A percentile compares a stretch with the other conserved stretches of the same genome.
Evolutionary conservation across 1,284 basidiomycete genomes (phyloP).

Genomic region (Puccinia triticina): DNA sequence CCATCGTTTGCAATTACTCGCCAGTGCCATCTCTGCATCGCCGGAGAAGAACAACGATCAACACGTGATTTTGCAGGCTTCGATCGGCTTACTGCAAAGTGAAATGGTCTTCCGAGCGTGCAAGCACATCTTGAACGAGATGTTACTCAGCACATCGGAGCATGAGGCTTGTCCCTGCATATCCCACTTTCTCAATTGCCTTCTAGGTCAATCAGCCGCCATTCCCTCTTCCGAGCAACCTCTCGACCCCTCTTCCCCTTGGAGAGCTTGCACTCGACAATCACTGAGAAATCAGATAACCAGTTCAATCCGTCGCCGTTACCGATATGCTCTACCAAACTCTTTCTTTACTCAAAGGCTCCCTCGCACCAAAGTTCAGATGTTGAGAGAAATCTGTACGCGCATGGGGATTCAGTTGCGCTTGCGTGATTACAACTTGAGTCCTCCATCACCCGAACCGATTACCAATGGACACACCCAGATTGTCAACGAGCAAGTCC

Average conservation of each 20-base stretch:
- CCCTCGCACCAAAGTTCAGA: slow-evolving; percentile 61
- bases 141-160: slow-evolving; percentile 60
- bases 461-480: slow-evolving; percentile 28
- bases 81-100: slow-evolving; percentile 59
- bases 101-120: slow-evolving; percentile 67
- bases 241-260: slow-evolving; percentile 61
- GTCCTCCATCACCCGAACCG: slow-evolving; percentile 53
- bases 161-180: slow-evolving; percentile 62
- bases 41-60: slow-evolving; percentile 39
- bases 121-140: slow-evolving; percentile 65
- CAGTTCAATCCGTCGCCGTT: slow-evolving; percentile 63
- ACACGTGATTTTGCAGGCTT: slow-evolving; percentile 23
- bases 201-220: slow-evolving; percentile 64
- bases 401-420: slow-evolving; percentile 66
- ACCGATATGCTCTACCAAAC: slow-evolving; percentile 63
- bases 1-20: slow-evolving; percentile 44
- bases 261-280: slow-evolving; percentile 64
- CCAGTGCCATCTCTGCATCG: slow-evolving; percentile 13
- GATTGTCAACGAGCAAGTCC: slow-evolving; percentile 30
- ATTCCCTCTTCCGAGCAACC: slow-evolving; percentile 62
- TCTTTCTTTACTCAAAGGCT: slow-evolving; percentile 60
- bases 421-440: slow-evolving; percentile 64
- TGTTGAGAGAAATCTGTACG: slow-evolving; percentile 65
- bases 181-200: slow-evolving; percentile 68
- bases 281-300: slow-evolving; percentile 62